phyloP scores from a whole-genome alignment of 2,329 filamentous ascomycete genomes.

The Xylaria sp. region DNA sequence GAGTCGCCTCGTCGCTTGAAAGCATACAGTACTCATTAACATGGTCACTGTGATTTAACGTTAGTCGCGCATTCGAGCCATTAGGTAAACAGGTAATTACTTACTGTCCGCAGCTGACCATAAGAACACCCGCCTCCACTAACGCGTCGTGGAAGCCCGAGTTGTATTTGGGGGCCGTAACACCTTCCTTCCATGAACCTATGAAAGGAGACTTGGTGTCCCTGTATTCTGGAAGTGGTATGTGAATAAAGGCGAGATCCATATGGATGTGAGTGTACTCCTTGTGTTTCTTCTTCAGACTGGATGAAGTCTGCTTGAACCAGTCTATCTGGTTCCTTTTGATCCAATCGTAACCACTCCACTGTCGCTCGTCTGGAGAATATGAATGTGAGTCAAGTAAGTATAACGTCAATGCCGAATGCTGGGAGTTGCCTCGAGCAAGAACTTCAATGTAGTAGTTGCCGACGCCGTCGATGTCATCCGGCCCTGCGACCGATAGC shows the following conservation, averaged over 20 bases:
- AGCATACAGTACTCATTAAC: conserved; percentile 96
- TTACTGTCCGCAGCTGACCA: conserved; percentile 90
- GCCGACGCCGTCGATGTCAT: conserved; percentile 84
- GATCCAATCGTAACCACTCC: conserved; percentile 95
- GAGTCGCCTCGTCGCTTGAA: conserved; percentile 53
- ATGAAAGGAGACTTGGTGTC: conserved; percentile 60
- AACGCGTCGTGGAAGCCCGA: conserved; percentile 91
- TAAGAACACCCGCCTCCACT: conserved; percentile 79
- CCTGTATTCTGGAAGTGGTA: conserved; percentile 88
- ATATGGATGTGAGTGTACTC: conserved; percentile 92
- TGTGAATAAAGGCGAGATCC: conserved; percentile 96
- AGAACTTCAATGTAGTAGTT: conserved; percentile 95
- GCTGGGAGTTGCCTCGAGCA: conserved; percentile 74
- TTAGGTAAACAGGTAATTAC: conserved; percentile 38
- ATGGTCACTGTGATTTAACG: conserved; percentile 67
- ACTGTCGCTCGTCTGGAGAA: conserved; percentile 84
- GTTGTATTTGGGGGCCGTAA: conserved; percentile 88
- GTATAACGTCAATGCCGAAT: conserved; percentile 93
- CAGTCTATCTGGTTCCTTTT: conserved; percentile 93
- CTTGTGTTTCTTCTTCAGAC: conserved; percentile 74
- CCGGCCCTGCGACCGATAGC: conserved; percentile 80
- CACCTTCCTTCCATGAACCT: conserved; percentile 78
- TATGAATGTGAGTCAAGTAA: conserved; percentile 92
- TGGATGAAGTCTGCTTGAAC: conserved; percentile 80
- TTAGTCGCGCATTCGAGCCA: conserved; percentile 9